Conservation (phyloP, 2,329 filamentous ascomycete genomes). For the Neonectria coccinea region DNA sequence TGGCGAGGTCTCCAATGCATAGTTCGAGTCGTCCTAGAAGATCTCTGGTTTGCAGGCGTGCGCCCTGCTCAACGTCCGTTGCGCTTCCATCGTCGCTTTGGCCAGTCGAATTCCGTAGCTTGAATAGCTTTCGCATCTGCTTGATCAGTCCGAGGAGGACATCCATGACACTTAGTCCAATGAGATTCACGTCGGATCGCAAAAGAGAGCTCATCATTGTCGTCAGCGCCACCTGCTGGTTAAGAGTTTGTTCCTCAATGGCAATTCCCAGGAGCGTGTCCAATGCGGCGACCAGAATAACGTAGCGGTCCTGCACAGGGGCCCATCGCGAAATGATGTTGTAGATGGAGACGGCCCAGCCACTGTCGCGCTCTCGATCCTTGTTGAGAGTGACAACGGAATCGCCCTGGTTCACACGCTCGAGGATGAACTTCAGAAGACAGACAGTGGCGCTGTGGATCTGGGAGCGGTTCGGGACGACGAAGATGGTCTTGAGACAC, state of each 20-base stretch:
- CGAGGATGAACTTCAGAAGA: slow-evolving; percentile 79
- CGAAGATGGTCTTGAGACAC: slow-evolving; percentile 87
- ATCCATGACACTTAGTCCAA: slow-evolving; percentile 96
- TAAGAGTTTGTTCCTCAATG: slow-evolving; percentile 76
- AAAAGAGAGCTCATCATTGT: slow-evolving; percentile 85
- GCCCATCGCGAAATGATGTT: slow-evolving; percentile 86
- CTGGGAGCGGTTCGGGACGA: slow-evolving; percentile 83
- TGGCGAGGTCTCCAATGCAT: slow-evolving; percentile 91
- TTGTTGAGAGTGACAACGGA: slow-evolving; percentile 63
- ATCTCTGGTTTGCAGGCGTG: slow-evolving; percentile 65
- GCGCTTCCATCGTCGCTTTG: slow-evolving; percentile 52
- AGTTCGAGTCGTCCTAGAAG: slow-evolving; percentile 79
- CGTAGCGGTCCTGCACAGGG: slow-evolving; percentile 93
- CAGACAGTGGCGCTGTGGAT: slow-evolving; percentile 81
- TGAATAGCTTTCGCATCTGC: slow-evolving; percentile 82
- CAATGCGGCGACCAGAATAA: slow-evolving; percentile 85
- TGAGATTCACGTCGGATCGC: slow-evolving; percentile 90
- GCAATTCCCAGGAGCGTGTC: slow-evolving; percentile 78
- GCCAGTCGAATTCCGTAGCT: slow-evolving; percentile 62
- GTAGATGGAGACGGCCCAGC: slow-evolving; percentile 87
- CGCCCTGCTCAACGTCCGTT: slow-evolving; percentile 48
- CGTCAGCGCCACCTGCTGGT: slow-evolving; percentile 79
- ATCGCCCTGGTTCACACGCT: slow-evolving; percentile 65
- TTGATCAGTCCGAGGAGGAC: slow-evolving; percentile 86
- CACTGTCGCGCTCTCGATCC: slow-evolving; percentile 60